Percentiles rank a stretch among this genome's conserved stretches.
phyloP scores from a whole-genome alignment of 1,284 basidiomycete species.

The Singerocomus inundabilis region DNA sequence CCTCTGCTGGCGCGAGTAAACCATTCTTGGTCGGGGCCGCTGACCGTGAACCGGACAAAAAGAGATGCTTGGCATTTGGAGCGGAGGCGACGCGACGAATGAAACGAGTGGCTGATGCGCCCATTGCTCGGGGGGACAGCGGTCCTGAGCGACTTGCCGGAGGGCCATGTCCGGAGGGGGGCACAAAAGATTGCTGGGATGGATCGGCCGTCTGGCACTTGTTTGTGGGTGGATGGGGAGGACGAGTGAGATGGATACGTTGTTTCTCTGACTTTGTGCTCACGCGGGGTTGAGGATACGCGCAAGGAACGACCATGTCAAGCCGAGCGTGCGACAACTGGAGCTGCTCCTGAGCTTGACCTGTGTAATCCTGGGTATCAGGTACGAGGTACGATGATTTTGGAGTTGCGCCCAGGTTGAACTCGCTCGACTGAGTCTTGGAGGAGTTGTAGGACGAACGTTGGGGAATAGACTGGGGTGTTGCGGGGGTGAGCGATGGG shows the following conservation, averaged over 20 bases:
- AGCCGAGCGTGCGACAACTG: slow-evolving; percentile 33
- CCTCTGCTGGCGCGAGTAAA: slow-evolving; percentile 66
- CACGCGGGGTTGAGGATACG: slow-evolving; percentile 38
- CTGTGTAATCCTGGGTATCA: slow-evolving; percentile 34
- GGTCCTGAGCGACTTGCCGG: slow-evolving; percentile 36
- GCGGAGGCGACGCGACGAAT: slow-evolving; percentile 94
- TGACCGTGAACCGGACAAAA: slow-evolving; percentile 56
- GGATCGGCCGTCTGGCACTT: slow-evolving; percentile 36
- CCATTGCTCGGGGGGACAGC: slow-evolving; percentile 62
- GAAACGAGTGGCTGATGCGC: slow-evolving; percentile 76
- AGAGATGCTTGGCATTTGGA: slow-evolving; percentile 92
- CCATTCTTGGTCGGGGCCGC: slow-evolving; percentile 67
- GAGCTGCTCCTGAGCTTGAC: slow-evolving; percentile 23
- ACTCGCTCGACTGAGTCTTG: slow-evolving; percentile 66
- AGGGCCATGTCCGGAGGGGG: slow-evolving; percentile 36
- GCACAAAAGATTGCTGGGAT: slow-evolving; percentile 38
- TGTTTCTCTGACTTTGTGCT: slow-evolving; percentile 63
- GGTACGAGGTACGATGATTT: slow-evolving; percentile 35
- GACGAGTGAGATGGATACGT: slow-evolving; percentile 26
- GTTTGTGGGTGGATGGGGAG: slow-evolving; percentile 22
- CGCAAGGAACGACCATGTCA: slow-evolving; percentile 32
- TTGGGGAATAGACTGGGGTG: slow-evolving; percentile 46
- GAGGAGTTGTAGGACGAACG: slow-evolving; percentile 73
- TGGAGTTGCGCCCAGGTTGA: slow-evolving; percentile 40
- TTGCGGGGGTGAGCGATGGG: slow-evolving; percentile 49